Base-by-base conservation (phyloP, 2,329 filamentous ascomycete genomes). In the Clarireedia sp. region DNA sequence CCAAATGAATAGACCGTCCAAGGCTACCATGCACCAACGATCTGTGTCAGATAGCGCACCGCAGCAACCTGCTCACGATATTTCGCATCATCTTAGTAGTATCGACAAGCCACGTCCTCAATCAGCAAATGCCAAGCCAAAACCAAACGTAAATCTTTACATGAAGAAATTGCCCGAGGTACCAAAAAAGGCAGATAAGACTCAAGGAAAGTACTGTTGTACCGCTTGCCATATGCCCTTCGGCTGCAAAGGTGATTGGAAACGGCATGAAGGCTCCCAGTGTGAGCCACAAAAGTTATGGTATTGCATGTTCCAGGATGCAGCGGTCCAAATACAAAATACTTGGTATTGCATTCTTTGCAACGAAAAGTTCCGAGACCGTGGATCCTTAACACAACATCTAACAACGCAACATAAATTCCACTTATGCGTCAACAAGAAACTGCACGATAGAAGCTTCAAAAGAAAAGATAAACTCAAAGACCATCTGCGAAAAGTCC, bases 381-480 rank as follows among this genome's bases (percentile, higher is more conserved):
- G 57, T 14, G 21, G 58, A 14, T 60, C 57, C 10, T 61, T 62
- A 36, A 41, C 36, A 5, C 14, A 43, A 9, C 61, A 64, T 55
- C 48, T 64, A 2, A 38, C 52, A 5, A 51, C 54, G 4, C 24
- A 57, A 10, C 62, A 64, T 40, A 55, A 53, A 17, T 53, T 64
- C n/a, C 53, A 58, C 43, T 48, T 55, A 21, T 64, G 62, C 33
- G 53, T 40, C 5, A 43, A 48, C 3, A 62, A 61, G 23, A 26
- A 41, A 23, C 37, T 48, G 6, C 23, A 41, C 8, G 38, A 53
- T 12, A 48, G 57, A n/a, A 61, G 52, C 4, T 60, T 56, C 44
- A 33, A 26, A 3, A 56, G 61, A 29, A 64, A 63, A 24, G 62
- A 64, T 26, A 64, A 64, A 21, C 33, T 64, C 37, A 63, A 62